These are phyloP conservation scores for Pythium insidiosum DNA, from an alignment of 352 stramenopile species.

Conservation along the genomic window DNA sequence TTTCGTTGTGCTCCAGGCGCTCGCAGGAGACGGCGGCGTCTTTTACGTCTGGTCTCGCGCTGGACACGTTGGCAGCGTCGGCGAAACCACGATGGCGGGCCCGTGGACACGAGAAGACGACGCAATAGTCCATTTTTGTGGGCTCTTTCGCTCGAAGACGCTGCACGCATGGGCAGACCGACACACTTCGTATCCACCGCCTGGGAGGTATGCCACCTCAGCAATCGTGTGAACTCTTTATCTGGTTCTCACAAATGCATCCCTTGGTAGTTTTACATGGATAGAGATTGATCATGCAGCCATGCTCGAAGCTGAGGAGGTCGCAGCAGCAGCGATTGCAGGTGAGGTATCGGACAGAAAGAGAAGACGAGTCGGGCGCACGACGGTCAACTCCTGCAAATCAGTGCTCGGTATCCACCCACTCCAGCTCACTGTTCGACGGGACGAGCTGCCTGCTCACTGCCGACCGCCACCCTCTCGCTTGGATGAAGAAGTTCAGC, in stretches of 20 bases:
- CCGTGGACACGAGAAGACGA: slow-evolving; percentile 24
- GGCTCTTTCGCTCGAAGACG: slow-evolving; percentile 40
- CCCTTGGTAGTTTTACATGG: slow-evolving; percentile 43
- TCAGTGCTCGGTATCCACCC: background rate
- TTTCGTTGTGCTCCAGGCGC: slow-evolving; percentile 54
- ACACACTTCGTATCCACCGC: slow-evolving; percentile 35
- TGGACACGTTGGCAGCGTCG: slow-evolving; percentile 31
- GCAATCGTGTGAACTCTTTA: background rate
- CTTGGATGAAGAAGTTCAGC: slow-evolving; percentile 36
- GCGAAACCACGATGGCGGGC: slow-evolving; percentile 33
- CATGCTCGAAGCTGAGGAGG: slow-evolving; percentile 22
- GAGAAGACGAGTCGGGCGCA: slow-evolving; percentile 19
- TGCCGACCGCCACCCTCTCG: slow-evolving; percentile 23
- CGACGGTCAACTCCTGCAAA: too few relatives aligned
- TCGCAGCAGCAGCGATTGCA: background rate
- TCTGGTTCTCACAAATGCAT: background rate
- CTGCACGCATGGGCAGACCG: slow-evolving; percentile 43
- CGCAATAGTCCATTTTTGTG: slow-evolving; percentile 36
- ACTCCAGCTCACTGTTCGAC: slow-evolving; percentile 2
- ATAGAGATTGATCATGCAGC: slow-evolving; percentile 56
- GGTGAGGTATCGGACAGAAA: background rate
- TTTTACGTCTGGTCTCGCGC: slow-evolving; percentile 52
- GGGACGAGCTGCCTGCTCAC: slow-evolving; percentile 8
- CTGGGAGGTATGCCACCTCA: slow-evolving; percentile 26
- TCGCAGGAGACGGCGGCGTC: slow-evolving; percentile 25